A percentile compares a stretch with the other conserved stretches of the same genome.
phyloP scores from a whole-genome alignment of 1,284 basidiomycete species.

The Trichosporon faecale region DNA sequence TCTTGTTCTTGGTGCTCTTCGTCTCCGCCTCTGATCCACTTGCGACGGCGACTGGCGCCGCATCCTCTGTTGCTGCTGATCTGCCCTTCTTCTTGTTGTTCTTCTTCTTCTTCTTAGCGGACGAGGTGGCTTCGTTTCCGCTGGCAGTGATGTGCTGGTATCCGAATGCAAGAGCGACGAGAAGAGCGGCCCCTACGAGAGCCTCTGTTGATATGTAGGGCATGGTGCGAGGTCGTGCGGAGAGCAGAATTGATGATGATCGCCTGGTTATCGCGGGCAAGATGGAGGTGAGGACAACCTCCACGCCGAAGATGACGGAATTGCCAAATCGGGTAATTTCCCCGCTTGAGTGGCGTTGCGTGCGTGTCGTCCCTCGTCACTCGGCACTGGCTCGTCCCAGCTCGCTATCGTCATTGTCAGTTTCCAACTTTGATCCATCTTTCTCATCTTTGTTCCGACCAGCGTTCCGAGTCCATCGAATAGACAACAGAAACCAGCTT shows the following conservation, averaged over 20 bases:
- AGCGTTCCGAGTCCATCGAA: background rate
- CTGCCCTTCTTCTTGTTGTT: conserved; percentile 43
- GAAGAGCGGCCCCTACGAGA: conserved; percentile 39
- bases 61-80: conserved; percentile 4
- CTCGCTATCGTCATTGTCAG: conserved; percentile 5
- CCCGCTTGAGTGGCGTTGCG: conserved; percentile 7
- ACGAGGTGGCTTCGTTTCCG: background rate
- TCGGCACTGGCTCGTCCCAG: background rate
- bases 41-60: background rate
- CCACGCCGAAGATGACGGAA: conserved; percentile 8
- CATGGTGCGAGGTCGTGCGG: conserved; percentile 27
- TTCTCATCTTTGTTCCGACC: conserved; percentile 2
- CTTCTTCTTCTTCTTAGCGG: conserved; percentile 34
- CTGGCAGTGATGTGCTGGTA: conserved; percentile 35
- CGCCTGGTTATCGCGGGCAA: background rate
- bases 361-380: conserved; percentile 9
- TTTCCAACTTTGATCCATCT: conserved; percentile 3
- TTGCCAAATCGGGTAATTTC: conserved; percentile 21
- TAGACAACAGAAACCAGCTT: background rate
- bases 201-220: conserved; percentile 51
- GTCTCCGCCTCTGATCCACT: conserved; percentile 14
- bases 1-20: conserved; percentile 13
- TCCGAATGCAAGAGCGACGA: conserved; percentile 40
- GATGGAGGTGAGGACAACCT: conserved; percentile 2
- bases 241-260: background rate